Percentiles rank a stretch among this genome's conserved stretches.
Evolutionary conservation across 164 flowering plant species (phyloP).

Genomic region (Euptelea pleiosperma): DNA sequence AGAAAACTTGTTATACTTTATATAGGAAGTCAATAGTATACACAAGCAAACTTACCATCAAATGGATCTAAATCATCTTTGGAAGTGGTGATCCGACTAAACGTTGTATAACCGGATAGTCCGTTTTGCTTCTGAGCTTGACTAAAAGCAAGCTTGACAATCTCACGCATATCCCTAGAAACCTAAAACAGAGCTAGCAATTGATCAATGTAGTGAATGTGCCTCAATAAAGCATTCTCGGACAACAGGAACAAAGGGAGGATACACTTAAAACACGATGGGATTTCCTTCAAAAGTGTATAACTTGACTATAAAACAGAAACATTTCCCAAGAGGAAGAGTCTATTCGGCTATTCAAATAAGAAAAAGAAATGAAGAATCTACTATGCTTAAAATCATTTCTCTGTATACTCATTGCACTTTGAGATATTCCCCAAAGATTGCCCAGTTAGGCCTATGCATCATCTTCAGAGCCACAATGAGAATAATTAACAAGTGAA

Average conservation of each 20-base stretch:
- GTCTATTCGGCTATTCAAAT: no score
- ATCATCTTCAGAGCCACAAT: neutral
- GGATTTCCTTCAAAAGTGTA: no score
- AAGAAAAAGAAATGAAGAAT: neutral
- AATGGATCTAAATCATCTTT: slow-evolving; percentile 73
- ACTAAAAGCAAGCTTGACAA: slow-evolving; percentile 76
- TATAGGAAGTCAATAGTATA: slow-evolving; percentile 2
- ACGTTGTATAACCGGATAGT: slow-evolving; percentile 59
- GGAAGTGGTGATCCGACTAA: slow-evolving; percentile 58
- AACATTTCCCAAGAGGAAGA: neutral
- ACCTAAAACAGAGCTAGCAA: slow-evolving; percentile 36
- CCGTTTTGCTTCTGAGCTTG: slow-evolving; percentile 72
- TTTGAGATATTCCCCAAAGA: no score
- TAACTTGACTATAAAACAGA: neutral
- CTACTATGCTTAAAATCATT: no score
- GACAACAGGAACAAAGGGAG: no score
- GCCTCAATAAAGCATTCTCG: no score
- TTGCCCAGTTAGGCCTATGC: no score
- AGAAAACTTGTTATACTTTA: slow-evolving; percentile 1
- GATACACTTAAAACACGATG: no score
- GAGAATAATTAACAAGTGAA: neutral
- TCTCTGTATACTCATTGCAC: no score
- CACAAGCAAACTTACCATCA: slow-evolving; percentile 49
- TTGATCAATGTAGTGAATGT: no score
- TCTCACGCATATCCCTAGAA: slow-evolving; percentile 73